Conservation (phyloP, 2,329 filamentous ascomycete species). For the Diaporthe sp. region DNA sequence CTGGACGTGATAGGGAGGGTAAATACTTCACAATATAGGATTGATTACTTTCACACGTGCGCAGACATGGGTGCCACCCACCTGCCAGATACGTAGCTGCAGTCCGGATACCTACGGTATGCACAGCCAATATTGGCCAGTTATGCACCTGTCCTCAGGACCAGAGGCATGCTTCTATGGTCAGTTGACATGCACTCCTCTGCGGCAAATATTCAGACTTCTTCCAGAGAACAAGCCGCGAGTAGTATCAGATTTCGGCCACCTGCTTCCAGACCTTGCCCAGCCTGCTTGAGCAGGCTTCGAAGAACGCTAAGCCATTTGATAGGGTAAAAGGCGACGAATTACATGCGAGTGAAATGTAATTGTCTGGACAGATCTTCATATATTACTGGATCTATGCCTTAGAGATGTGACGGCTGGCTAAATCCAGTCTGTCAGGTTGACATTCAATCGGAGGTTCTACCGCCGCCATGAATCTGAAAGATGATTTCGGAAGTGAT, state of each 20-base stretch:
- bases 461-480: constrained; percentile 6
- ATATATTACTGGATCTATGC: not conserved
- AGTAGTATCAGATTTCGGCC: not conserved
- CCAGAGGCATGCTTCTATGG: not conserved
- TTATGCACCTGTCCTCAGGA: not conserved
- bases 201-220: not conserved
- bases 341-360: not conserved
- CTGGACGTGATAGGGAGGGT: constrained; percentile 5
- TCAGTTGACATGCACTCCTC: not conserved
- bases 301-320: not conserved
- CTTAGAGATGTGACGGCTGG: not conserved
- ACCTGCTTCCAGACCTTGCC: not conserved
- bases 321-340: not conserved
- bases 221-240: not conserved
- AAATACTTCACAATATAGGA: constrained; percentile 12
- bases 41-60: constrained; percentile 15
- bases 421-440: not conserved
- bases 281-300: not conserved
- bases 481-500: not conserved
- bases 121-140: not conserved
- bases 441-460: constrained; percentile 15
- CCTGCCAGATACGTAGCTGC: not conserved
- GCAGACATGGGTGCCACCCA: constrained; percentile 1
- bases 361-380: not conserved
- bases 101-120: not conserved